These are phyloP conservation scores for Clathrus columnatus DNA, from an alignment of 768 basidiomycete species.

Conservation along the genomic window DNA sequence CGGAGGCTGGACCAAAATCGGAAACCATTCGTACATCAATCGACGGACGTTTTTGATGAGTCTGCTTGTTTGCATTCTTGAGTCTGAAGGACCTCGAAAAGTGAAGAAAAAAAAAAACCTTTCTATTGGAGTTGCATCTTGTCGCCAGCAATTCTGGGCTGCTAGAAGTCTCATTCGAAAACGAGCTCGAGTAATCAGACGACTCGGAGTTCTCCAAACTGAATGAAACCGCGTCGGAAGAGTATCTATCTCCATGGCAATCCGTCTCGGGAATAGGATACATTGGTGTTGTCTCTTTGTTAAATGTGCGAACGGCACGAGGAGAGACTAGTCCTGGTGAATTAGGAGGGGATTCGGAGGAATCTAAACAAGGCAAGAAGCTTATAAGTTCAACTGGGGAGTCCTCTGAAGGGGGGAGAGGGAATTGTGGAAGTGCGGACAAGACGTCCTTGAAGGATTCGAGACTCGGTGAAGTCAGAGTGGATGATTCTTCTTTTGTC, in stretches of 20 bases:
- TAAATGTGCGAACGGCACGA: background rate
- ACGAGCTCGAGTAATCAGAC: background rate
- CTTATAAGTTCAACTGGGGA: background rate
- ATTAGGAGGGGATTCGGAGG: background rate
- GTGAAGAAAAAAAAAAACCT: background rate
- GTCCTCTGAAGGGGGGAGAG: background rate
- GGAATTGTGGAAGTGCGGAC: background rate
- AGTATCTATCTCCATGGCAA: background rate
- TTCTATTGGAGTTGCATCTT: no score
- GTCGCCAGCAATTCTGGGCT: no score
- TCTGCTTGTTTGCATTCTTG: no score
- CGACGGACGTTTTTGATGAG: background rate
- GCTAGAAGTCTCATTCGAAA: background rate
- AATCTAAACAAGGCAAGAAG: no score
- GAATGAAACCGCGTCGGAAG: background rate
- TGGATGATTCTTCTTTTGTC: background rate
- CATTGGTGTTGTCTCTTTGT: background rate
- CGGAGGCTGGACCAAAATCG: background rate
- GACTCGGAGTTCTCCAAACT: background rate
- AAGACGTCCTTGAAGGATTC: background rate
- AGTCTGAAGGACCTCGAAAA: no score
- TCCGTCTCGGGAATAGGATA: background rate
- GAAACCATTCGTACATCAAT: background rate
- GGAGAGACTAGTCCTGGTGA: background rate
- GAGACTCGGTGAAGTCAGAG: background rate